Percentiles rank a stretch among this genome's conserved stretches.
phyloP scores from a whole-genome alignment of 441 rosid species.

The Hura crepitans region DNA sequence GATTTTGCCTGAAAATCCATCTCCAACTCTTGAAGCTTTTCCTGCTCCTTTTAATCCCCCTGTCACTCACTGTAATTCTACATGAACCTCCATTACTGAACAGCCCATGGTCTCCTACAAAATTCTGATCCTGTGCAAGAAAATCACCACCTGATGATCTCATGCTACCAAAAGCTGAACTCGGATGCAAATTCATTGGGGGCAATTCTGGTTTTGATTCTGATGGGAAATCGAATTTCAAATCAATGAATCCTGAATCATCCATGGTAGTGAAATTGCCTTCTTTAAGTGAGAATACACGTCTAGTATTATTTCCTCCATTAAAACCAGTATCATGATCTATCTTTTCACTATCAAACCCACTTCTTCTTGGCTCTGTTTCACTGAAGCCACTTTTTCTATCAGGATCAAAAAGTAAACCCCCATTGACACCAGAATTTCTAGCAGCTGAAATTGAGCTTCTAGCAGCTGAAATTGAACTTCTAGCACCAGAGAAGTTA shows the following conservation, averaged over 20 bases:
- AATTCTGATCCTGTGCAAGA: constrained; percentile 21
- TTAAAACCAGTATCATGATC: constrained; percentile 33
- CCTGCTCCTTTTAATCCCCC: constrained; percentile 70
- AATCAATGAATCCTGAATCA: constrained; percentile 86
- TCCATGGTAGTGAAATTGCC: constrained; percentile 65
- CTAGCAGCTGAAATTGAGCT: constrained; percentile 81
- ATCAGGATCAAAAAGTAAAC: constrained; percentile 49
- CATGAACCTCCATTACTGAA: constrained; percentile 54
- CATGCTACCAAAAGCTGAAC: constrained; percentile 53
- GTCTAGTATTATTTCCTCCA: constrained; percentile 31
- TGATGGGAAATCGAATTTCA: constrained; percentile 68
- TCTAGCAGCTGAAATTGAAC: constrained; percentile 47
- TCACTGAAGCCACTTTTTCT: constrained; percentile 56
- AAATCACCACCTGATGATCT: constrained; percentile 33
- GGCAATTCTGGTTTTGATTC: constrained; percentile 34
- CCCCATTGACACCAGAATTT: constrained; percentile 71
- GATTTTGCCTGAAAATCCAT: constrained; percentile 80
- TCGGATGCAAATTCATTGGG: constrained; percentile 33
- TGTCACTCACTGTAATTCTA: constrained; percentile 53
- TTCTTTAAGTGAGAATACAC: constrained; percentile 74
- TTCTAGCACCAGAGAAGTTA: constrained; percentile 64
- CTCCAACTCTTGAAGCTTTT: constrained; percentile 92
- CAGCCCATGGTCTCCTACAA: constrained; percentile 30
- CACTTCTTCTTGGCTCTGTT: constrained; percentile 53
- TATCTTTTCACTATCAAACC: constrained; percentile 36